Base-by-base conservation (phyloP, 129 eudicot species). In the Escallonia herrerae region DNA sequence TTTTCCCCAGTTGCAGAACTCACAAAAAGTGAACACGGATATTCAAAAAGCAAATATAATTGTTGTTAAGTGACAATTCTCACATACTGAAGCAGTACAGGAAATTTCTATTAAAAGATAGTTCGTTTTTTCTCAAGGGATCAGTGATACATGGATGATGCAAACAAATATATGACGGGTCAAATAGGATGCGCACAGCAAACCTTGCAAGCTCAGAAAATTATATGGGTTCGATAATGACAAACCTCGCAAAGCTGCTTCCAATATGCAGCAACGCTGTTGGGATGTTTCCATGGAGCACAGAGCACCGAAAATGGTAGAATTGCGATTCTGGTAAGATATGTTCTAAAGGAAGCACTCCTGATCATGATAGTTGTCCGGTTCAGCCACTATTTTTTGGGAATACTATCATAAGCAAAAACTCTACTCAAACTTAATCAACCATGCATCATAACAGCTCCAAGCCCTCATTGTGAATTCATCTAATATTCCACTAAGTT, bases 51-150 rank as follows among this genome's bases (percentile, higher is more conserved):
- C 56, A 43, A 58, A 64, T 5, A 5, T 7, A 6, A 4, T 13
- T 40, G 42, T 45, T 41, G 22, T 50, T 6, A 58, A 6, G 10
- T 14, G 73, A 44, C 33, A 68, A 78, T 80, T 50, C 53, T 67
- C 66, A 57, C 45, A 80, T 40, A 47, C 56, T 6, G 53, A 46
- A 51, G 57, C 9, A 52, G 42, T 51, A 66, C 63, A 57, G 44
- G 40, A 10, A 4, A 71, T 65, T 66, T 68, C 81, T 79, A 84
- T 80, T 74, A 77, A 71, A 84, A 84, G 53, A 80, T 75, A 79
- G 88, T 83, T 83, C 82, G 84, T 79, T 82, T 72, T 0, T 15
- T 74, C 69, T 75, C 73, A 47, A 76, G 80, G 69, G 82, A 55
- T 72, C 63, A 70, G 39, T 65, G 33, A 67, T 33, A 41, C 50